Conservation (phyloP, 2,329 filamentous ascomycete species). For the Epichloe gansuensis region DNA sequence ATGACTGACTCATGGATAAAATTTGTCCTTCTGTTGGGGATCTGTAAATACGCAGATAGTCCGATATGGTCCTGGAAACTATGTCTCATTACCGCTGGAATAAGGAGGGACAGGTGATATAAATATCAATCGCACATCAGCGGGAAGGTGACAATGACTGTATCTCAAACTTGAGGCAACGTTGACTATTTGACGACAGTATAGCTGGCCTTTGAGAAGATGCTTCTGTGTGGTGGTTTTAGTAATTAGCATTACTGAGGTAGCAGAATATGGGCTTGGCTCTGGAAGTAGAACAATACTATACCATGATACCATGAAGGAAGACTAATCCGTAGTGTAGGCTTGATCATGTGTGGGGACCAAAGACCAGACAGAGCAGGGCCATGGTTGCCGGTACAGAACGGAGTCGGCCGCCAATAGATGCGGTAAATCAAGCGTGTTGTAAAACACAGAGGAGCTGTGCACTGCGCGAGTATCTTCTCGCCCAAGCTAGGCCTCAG, state of each 20-base stretch:
- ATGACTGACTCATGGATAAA: not conserved
- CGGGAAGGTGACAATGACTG: not conserved
- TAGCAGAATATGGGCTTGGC: not conserved
- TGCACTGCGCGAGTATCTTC: not conserved
- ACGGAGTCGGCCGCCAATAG: not conserved
- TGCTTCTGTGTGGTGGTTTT: not conserved
- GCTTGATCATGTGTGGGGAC: not conserved
- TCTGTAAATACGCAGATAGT: not conserved
- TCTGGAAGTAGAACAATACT: not conserved
- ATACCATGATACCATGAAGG: not conserved
- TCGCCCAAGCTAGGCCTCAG: not conserved
- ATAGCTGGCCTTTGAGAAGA: not conserved
- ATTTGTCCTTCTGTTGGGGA: not conserved
- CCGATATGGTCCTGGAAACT: not conserved
- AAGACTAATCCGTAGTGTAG: not conserved
- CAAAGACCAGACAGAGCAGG: not conserved
- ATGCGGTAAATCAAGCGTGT: not conserved
- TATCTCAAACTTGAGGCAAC: not conserved
- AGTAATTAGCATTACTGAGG: slow-evolving; percentile 3
- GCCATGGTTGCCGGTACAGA: not conserved
- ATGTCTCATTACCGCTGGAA: not conserved
- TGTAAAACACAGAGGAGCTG: not conserved
- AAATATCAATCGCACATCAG: not conserved
- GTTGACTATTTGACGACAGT: not conserved
- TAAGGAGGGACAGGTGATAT: not conserved